Base-by-base conservation (phyloP, 1,284 basidiomycete species). In the Tilletiaria anomala region DNA sequence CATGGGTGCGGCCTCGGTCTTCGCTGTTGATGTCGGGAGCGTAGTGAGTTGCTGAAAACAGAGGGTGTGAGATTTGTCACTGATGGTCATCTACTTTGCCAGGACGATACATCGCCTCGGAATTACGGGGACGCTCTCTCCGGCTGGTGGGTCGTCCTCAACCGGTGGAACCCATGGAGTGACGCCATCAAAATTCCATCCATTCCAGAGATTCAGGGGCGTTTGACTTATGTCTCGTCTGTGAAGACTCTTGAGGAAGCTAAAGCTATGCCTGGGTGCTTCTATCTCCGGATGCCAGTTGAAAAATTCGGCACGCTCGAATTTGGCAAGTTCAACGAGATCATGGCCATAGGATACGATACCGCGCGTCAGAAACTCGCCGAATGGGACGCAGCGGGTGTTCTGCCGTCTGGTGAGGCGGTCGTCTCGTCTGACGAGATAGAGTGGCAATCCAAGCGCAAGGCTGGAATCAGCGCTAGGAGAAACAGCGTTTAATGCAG, bases 221-320 rank as follows among this genome's bases (percentile, higher is more conserved):
- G 93, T 14, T 73, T 99, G 40, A 86, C 91, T 39, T 99, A 97
- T 69, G 91, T 94, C 1, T 91, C 91, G 47, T 89, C 85, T 50
- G 87, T 96, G 24, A 84, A 82, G 64, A 91, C 84, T 10, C 73
- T 97, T 6, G 88, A 94, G 67, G 88, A 91, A 51, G 89, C 88
- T 18, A 97, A 97, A 68, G 76, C 76, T 3, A 76, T 82, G 4
- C 81, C 82, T 4, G 82, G 82, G 1, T 89, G 86, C 62, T 70
- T 94, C 36, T 97, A 97, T 65, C 80, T 94, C 70, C 77, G 79
- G 44, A 86, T 97, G 83, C 93, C 93, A 0, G 88, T 96, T 15
- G 59, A 63, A 32, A 46, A 49, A 15, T 61, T 56, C 35, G 57
- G 57, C 15, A 65, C 63, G 21, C 48, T 66, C n/a, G 57, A 61